phyloP scores from a whole-genome alignment of 352 stramenopile genomes.

The Phytophthora meadii region DNA sequence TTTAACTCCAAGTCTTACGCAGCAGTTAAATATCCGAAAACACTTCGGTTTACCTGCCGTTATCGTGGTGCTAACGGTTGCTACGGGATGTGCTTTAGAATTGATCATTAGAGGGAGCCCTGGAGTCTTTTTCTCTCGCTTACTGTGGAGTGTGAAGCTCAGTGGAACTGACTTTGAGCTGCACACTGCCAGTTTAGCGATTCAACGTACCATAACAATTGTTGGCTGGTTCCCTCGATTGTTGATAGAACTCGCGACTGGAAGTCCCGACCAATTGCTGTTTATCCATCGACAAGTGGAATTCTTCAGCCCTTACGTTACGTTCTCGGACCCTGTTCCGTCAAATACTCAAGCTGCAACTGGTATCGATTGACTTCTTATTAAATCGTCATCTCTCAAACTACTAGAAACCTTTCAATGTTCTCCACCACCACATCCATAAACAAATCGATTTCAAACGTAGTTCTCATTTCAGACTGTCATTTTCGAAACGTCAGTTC shows the following conservation, averaged over 20 bases:
- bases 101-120: slow-evolving; percentile 14
- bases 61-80: slow-evolving; percentile 17
- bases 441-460: no score
- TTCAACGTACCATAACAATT: slow-evolving; percentile 35
- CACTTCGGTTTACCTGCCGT: slow-evolving; percentile 19
- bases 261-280: slow-evolving; percentile 24
- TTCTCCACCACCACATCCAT: no score
- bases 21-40: slow-evolving; percentile 16
- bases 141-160: slow-evolving; percentile 17
- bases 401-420: no score
- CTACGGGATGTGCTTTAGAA: slow-evolving; percentile 2
- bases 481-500: no score
- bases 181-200: slow-evolving; percentile 14
- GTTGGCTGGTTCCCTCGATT: slow-evolving; percentile 30
- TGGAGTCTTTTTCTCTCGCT: slow-evolving; percentile 20
- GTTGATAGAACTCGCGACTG: slow-evolving; percentile 21
- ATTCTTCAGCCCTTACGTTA: slow-evolving; percentile 29
- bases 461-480: no score
- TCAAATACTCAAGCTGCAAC: not conserved
- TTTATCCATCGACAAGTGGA: slow-evolving; percentile 35
- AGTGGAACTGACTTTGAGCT: slow-evolving; percentile 11
- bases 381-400: no score
- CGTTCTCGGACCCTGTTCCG: slow-evolving; percentile 17
- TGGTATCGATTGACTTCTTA: no score
- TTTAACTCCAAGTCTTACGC: slow-evolving; percentile 39